Conservation (phyloP, 306 rosid genomes). For the Dalbergia oliveri region DNA sequence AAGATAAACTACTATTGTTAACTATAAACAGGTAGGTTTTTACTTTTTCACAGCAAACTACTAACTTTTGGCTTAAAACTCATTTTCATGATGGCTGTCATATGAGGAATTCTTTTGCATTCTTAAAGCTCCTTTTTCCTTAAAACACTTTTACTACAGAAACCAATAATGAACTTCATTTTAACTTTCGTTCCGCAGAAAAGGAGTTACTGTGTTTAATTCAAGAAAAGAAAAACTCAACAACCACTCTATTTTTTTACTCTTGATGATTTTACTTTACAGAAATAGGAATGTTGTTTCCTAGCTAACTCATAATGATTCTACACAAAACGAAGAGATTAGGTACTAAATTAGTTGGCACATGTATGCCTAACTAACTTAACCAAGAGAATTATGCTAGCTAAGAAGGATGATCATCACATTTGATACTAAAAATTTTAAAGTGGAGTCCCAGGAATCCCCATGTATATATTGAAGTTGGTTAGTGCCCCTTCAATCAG, state of each 20-base stretch:
- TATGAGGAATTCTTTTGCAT: background rate
- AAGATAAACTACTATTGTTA: background rate
- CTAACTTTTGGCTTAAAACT: too few relatives aligned
- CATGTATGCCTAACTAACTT: conserved; percentile 16
- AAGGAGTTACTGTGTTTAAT: background rate
- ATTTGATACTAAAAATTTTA: conserved; percentile 3
- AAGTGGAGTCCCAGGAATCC: conserved; percentile 34
- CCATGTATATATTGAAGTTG: conserved; percentile 42
- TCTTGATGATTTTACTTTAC: background rate
- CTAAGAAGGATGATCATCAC: conserved; percentile 22
- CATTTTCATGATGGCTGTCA: background rate
- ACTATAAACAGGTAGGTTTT: background rate
- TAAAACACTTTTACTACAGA: background rate
- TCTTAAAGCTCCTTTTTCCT: background rate
- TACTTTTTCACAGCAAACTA: too few relatives aligned
- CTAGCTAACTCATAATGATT: background rate
- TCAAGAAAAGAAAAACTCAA: background rate
- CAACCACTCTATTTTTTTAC: background rate
- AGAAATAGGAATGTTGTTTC: background rate
- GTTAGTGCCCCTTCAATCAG: conserved; percentile 45
- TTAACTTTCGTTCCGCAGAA: background rate
- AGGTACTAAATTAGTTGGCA: conserved; percentile 24
- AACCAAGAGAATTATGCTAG: conserved; percentile 36
- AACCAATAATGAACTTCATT: background rate
- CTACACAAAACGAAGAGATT: background rate